These are phyloP conservation scores for Eutrema yunnanense DNA, from an alignment of 345 rosid genomes.

Conservation along the genomic window DNA sequence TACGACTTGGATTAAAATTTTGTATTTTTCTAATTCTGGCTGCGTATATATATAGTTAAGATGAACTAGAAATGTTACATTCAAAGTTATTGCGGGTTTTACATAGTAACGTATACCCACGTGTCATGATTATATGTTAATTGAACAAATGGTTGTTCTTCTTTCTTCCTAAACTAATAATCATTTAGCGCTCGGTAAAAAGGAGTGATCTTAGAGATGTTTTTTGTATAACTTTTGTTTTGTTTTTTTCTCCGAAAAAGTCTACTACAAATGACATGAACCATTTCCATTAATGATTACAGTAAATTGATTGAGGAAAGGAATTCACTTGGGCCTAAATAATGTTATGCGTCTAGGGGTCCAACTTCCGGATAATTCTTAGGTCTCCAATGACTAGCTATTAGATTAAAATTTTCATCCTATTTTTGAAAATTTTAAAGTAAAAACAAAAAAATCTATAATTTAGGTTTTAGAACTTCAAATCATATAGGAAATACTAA, in stretches of 20 bases:
- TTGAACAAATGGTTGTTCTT: too few species aligned
- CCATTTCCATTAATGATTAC: background rate
- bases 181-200: background rate
- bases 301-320: background rate
- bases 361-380: background rate
- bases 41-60: background rate
- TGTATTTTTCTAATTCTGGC: background rate
- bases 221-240: background rate
- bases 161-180: too few species aligned
- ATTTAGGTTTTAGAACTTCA: too few species aligned
- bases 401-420: background rate
- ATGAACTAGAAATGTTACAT: background rate
- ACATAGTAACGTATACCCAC: conserved; percentile 13
- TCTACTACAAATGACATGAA: background rate
- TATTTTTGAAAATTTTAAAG: too few species aligned
- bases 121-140: conserved; percentile 9
- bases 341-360: background rate
- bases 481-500: background rate
- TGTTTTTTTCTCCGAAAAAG: background rate
- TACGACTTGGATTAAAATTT: background rate
- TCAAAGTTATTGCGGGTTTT: conserved; percentile 11
- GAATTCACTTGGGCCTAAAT: background rate
- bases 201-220: background rate
- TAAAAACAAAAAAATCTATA: too few species aligned
- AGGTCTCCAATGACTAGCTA: background rate